Percentiles rank a stretch among this genome's conserved stretches.
Conservation (phyloP, 805 yeast genomes). For the Monosporozyma servazzii region DNA sequence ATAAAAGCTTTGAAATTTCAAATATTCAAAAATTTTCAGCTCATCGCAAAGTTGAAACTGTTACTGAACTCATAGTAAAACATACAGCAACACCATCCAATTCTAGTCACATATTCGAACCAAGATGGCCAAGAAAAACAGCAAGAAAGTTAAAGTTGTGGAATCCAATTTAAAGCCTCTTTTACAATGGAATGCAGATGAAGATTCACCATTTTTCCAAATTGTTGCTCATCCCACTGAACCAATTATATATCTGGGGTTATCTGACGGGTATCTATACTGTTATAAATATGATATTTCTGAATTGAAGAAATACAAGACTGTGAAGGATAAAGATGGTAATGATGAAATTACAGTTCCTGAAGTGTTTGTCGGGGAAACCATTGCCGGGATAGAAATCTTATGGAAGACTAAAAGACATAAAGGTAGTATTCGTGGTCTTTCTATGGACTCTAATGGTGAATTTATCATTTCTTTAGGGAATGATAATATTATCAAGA, state of each 20-base stretch:
- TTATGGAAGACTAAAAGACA: constrained; percentile 86
- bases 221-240: constrained; percentile 68
- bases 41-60: neutral
- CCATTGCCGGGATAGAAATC: constrained; percentile 25
- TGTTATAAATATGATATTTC: constrained; percentile 45
- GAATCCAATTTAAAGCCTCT: constrained; percentile 20
- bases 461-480: constrained; percentile 61
- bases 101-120: neutral
- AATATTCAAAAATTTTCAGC: neutral
- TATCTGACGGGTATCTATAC: constrained; percentile 73
- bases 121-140: constrained; percentile 7
- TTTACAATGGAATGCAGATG: constrained; percentile 1
- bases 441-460: constrained; percentile 48
- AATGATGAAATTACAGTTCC: constrained; percentile 1
- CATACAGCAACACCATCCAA: neutral
- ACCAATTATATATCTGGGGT: constrained; percentile 57
- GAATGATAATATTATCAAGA: constrained; percentile 68
- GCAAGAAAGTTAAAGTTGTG: constrained; percentile 14
- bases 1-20: neutral
- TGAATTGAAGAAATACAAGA: neutral
- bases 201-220: constrained; percentile 50
- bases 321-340: neutral
- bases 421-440: constrained; percentile 74
- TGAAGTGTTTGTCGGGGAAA: constrained; percentile 3
- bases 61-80: constrained; percentile 2